A percentile compares a stretch with the other conserved stretches of the same genome.
phyloP scores from a whole-genome alignment of 169 alveolate genomes.

The Plasmodium inui region DNA sequence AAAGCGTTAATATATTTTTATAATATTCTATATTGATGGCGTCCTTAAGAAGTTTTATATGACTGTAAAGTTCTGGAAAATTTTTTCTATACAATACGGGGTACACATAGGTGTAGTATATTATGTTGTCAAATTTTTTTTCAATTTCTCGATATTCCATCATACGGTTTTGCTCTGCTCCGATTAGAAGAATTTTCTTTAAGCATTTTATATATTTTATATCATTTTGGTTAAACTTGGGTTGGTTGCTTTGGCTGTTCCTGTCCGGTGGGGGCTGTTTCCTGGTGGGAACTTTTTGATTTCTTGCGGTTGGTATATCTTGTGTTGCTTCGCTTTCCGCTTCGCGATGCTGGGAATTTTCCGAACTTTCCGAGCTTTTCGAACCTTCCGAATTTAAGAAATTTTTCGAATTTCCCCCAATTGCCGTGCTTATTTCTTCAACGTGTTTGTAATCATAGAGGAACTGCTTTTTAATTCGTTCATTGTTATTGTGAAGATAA shows the following conservation, averaged over 20 bases:
- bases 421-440: background rate
- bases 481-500: conserved; percentile 35
- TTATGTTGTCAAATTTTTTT: conserved; percentile 43
- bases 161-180: conserved; percentile 29
- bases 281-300: background rate
- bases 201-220: conserved; percentile 49
- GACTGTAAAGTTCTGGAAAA: background rate
- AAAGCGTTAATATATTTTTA: conserved; percentile 41
- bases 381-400: background rate
- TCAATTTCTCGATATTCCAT: conserved; percentile 22
- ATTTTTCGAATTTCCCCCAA: background rate
- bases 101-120: conserved; percentile 35
- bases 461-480: background rate
- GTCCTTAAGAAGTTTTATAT: conserved; percentile 52
- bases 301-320: background rate
- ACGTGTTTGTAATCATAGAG: background rate
- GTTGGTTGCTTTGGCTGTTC: background rate
- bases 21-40: conserved; percentile 27
- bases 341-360: background rate
- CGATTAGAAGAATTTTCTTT: conserved; percentile 59
- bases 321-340: background rate
- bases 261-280: background rate
- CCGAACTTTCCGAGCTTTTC: background rate
- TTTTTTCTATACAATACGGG: background rate
- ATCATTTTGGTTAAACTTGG: conserved; percentile 11